Evolutionary conservation across 805 yeast species (phyloP), one percentile per base, ranked within the genome.

Genomic region (Wickerhamomyces hampshirensis): DNA sequence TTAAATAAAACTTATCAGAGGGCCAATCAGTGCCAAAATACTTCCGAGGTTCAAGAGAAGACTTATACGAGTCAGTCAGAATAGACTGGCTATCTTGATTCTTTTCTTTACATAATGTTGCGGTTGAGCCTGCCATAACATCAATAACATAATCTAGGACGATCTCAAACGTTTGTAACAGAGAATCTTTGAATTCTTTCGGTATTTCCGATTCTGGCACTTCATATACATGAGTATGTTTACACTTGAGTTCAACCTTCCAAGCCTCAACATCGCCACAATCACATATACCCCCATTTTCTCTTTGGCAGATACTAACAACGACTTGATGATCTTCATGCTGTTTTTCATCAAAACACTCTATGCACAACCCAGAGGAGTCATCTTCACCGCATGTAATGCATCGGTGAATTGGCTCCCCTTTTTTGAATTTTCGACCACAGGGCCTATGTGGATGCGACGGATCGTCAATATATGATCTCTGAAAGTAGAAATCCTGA

Each of bases 201-300:
- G 84, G 77, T 9, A 80, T 42, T 6, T 55, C 56, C 3, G 17
- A 6, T 2, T 15, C 28, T 4, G 48, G 45, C 4, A 53, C 54
- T 11, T 51, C 59, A 11, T 47, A 51, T 6, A 44, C 42, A 10
- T 46, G 41, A 27, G 58, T 60, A 32, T 68, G 53, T 14, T 66
- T 65, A 55, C 95, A 86, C 11, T 62, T 51, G 29, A 77, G 62
- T 1, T 67, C 59, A 12, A 57, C 58, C 5, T 65, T 70, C 88
- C 94, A 87, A 0, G 94, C 94, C 51, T 84, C 95, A 0, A 78
- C 75, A 51, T 87, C 95, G 4, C 96, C 95, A 57, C 96, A 86
- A 52, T 86, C 96, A 26, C 59, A 55, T 4, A 53, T 47, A 10
- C 89, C 85, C 39, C 75, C 75, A 40, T 69, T 82, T 42, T 76